Conservation (phyloP, 331 rosid species). For the Acacia pycnantha region DNA sequence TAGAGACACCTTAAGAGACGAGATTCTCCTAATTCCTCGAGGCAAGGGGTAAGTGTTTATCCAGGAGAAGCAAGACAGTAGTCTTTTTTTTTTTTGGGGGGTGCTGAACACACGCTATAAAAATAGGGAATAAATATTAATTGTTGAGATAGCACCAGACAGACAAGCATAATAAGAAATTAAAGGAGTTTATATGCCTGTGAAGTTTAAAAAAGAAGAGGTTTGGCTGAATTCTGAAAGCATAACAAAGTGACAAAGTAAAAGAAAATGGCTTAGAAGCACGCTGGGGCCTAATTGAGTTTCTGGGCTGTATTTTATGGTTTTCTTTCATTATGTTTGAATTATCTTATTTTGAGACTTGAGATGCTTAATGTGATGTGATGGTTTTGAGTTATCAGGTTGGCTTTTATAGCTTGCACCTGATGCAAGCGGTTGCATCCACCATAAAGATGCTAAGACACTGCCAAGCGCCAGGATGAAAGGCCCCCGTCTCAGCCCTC, state of each 20-base stretch:
- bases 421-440: background rate
- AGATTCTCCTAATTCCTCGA: background rate
- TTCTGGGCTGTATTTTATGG: background rate
- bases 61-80: background rate
- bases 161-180: background rate
- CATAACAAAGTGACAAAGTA: background rate
- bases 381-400: background rate
- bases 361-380: background rate
- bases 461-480: background rate
- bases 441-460: background rate
- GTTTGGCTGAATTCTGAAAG: background rate
- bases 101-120: too few relatives aligned
- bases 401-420: background rate
- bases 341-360: background rate
- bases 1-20: background rate
- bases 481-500: background rate
- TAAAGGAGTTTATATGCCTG: background rate
- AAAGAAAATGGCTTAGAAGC: background rate
- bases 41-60: background rate
- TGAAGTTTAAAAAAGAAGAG: background rate
- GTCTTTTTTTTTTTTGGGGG: too few relatives aligned
- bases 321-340: background rate
- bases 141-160: background rate
- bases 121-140: background rate
- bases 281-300: background rate